Percentiles rank a stretch among this genome's conserved stretches.
Evolutionary conservation across 805 yeast genomes (phyloP).

Genomic region (Saccharomycopsis fodiens): DNA sequence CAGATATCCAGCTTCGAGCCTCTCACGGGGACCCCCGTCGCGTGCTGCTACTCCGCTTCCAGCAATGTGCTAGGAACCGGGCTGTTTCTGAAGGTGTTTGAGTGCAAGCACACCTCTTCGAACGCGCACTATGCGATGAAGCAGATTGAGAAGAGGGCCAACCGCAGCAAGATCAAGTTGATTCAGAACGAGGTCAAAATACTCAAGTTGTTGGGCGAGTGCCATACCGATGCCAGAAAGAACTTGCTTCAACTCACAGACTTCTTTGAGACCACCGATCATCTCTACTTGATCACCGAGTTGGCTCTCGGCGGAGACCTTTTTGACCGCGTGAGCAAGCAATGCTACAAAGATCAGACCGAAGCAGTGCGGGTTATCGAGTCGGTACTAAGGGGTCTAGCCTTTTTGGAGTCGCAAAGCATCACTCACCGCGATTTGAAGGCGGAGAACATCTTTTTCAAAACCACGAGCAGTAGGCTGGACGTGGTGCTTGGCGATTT

Average conservation of each 20-base stretch:
- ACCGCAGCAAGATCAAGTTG: slow-evolving; percentile 27
- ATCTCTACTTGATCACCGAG: slow-evolving; percentile 53
- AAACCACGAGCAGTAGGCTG: slow-evolving; percentile 27
- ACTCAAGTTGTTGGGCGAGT: slow-evolving; percentile 42
- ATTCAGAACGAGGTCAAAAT: slow-evolving; percentile 57
- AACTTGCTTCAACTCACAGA: slow-evolving; percentile 58
- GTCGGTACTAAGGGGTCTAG: slow-evolving; percentile 46
- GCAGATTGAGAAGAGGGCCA: slow-evolving; percentile 25
- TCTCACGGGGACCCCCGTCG: not conserved
- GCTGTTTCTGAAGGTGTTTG: slow-evolving; percentile 42
- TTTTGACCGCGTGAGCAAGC: slow-evolving; percentile 47
- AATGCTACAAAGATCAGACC: slow-evolving; percentile 35
- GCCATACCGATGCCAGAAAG: slow-evolving; percentile 24
- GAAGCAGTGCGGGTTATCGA: slow-evolving; percentile 44
- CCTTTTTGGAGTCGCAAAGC: slow-evolving; percentile 48
- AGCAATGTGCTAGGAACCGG: slow-evolving; percentile 34
- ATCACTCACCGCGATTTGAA: slow-evolving; percentile 68
- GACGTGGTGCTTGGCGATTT: slow-evolving; percentile 49
- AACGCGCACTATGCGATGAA: slow-evolving; percentile 43
- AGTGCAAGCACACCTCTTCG: slow-evolving; percentile 37
- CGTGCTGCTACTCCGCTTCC: slow-evolving; percentile 15
- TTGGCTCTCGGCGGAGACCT: slow-evolving; percentile 64
- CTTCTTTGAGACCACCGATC: slow-evolving; percentile 59
- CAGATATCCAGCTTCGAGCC: slow-evolving; percentile 8
- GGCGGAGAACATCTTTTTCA: slow-evolving; percentile 61